A percentile compares a stretch with the other conserved stretches of the same genome.
Conservation (phyloP, 139 green algal species). For the Chlamydomonas schloesseri region DNA sequence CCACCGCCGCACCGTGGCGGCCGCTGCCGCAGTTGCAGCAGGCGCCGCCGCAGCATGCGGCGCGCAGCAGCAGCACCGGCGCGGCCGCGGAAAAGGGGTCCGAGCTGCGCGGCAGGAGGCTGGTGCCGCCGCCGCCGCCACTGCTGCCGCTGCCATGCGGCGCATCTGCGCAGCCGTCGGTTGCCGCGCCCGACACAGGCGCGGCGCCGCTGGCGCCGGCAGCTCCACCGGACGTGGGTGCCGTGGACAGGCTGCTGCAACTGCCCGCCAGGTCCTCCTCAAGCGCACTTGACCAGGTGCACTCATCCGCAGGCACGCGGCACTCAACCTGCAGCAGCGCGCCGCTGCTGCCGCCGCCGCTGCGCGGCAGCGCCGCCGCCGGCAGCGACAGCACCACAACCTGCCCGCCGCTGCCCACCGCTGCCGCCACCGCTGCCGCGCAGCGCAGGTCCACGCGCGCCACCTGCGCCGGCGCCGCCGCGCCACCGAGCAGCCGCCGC, state of each 20-base stretch:
- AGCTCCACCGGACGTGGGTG: background rate
- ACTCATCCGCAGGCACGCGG: background rate
- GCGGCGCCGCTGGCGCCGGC: too few species aligned
- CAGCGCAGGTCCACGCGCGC: too few species aligned
- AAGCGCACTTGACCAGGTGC: background rate
- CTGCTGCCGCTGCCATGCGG: background rate
- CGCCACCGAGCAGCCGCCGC: too few species aligned
- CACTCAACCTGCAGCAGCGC: constrained; percentile 33
- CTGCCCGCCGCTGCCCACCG: background rate
- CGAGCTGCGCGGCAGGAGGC: background rate
- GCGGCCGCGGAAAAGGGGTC: background rate
- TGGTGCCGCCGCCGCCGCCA: too few species aligned
- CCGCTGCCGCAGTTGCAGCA: too few species aligned
- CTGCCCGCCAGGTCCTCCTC: too few species aligned
- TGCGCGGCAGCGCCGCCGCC: background rate
- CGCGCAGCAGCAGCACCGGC: constrained; percentile 22
- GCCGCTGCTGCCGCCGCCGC: background rate
- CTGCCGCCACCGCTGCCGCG: background rate
- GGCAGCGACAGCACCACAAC: background rate
- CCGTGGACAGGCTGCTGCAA: background rate
- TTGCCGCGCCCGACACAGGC: too few species aligned
- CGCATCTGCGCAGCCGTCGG: too few species aligned
- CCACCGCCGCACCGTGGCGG: background rate
- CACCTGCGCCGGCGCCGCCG: too few species aligned
- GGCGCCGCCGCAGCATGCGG: background rate